These are phyloP conservation scores for Akanthomyces muscarius DNA, from an alignment of 2,329 filamentous ascomycete genomes.

Conservation along the genomic window DNA sequence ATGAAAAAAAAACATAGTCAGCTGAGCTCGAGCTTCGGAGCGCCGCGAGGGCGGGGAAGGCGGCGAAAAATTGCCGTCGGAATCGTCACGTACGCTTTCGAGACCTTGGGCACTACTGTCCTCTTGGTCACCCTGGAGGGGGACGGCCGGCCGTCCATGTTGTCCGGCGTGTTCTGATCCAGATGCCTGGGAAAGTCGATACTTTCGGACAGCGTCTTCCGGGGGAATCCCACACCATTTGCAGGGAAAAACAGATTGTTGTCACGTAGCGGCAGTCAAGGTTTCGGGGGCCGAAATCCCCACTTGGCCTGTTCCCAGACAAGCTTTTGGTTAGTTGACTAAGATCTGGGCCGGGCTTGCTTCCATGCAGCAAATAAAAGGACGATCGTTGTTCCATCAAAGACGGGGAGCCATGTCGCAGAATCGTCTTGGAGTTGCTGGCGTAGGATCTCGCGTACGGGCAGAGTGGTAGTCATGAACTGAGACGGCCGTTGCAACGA, in stretches of 20 bases:
- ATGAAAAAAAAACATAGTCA: slow-evolving; percentile 27
- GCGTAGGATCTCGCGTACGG: neutral
- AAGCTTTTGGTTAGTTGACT: slow-evolving; percentile 10
- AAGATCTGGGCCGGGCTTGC: neutral
- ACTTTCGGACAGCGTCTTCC: slow-evolving; percentile 13
- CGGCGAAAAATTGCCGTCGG: slow-evolving; percentile 13
- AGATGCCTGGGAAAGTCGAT: slow-evolving; percentile 7
- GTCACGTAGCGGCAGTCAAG: neutral
- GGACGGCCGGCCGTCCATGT: slow-evolving; percentile 12
- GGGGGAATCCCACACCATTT: slow-evolving; percentile 12
- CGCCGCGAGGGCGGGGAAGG: neutral
- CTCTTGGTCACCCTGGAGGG: slow-evolving; percentile 14
- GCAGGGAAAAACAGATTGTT: slow-evolving; percentile 6
- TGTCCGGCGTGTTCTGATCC: neutral
- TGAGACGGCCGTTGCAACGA: neutral
- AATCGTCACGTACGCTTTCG: slow-evolving; percentile 17
- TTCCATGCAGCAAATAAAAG: neutral
- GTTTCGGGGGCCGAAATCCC: slow-evolving; percentile 9
- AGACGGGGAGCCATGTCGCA: neutral
- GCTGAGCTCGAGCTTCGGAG: neutral
- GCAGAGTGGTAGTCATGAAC: neutral
- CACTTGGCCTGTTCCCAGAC: slow-evolving; percentile 11
- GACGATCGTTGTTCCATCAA: neutral
- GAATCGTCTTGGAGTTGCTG: neutral
- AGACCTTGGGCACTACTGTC: slow-evolving; percentile 14